phyloP scores from a whole-genome alignment of 768 basidiomycete species.

The Naematelia encephala region DNA sequence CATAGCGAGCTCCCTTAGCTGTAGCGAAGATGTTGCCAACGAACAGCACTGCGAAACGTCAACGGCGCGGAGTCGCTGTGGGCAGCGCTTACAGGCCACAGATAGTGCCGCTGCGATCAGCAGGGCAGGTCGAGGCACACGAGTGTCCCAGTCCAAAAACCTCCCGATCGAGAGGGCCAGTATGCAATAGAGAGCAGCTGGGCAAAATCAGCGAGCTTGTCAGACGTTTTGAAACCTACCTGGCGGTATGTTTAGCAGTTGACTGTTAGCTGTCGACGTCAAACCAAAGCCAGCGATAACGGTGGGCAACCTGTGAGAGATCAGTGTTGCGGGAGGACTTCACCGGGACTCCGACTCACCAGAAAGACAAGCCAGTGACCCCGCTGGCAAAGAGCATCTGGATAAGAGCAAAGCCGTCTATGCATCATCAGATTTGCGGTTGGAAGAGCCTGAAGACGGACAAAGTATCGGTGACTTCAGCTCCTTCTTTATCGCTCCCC shows the following conservation, averaged over 20 bases:
- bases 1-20: no score
- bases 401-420: background rate
- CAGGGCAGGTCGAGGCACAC: constrained; percentile 11
- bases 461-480: constrained; percentile 22
- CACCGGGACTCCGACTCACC: no score
- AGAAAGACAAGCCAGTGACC: no score
- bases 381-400: constrained; percentile 11
- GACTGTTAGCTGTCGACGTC: constrained; percentile 11
- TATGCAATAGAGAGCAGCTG: no score
- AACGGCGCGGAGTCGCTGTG: no score
- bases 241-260: constrained; percentile 31
- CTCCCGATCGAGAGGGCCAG: constrained; percentile 13
- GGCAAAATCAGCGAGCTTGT: no score
- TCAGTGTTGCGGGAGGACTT: no score
- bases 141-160: constrained; percentile 3
- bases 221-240: constrained; percentile 20
- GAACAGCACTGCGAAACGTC: no score
- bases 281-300: constrained; percentile 31
- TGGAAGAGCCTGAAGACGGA: constrained; percentile 13
- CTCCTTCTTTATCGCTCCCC: constrained; percentile 16
- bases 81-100: no score
- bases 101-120: no score
- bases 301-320: constrained; percentile 35
- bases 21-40: no score
- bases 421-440: background rate